Evolutionary conservation across 345 rosid genomes (phyloP).

Genomic region (Gossypium australe): DNA sequence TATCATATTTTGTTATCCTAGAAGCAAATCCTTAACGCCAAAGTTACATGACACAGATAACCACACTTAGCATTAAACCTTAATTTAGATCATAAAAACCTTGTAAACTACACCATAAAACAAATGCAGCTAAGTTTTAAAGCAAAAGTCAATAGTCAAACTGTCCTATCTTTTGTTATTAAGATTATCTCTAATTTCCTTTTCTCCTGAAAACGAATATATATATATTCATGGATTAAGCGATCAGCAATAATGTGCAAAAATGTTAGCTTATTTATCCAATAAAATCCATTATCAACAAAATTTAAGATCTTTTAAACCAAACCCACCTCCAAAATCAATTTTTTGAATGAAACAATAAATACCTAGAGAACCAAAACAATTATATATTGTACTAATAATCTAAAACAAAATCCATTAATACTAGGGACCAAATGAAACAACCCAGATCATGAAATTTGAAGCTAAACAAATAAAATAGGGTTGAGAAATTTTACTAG

Average conservation of each 20-base stretch:
- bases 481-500: conserved; percentile 34
- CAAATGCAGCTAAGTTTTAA: background rate
- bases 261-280: background rate
- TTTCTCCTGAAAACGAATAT: background rate
- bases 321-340: conserved; percentile 9
- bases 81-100: background rate
- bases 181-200: background rate
- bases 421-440: background rate
- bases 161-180: background rate
- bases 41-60: background rate
- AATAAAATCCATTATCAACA: background rate
- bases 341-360: background rate
- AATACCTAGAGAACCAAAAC: background rate
- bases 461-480: background rate
- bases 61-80: background rate
- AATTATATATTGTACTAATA: background rate
- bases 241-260: background rate
- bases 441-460: conserved; percentile 8
- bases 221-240: background rate
- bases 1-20: background rate
- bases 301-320: background rate
- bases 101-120: background rate
- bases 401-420: conserved; percentile 20
- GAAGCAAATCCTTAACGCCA: background rate
- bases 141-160: conserved; percentile 1